Percentiles rank a stretch among this genome's conserved stretches.
These are phyloP conservation scores for Earliella scabrosa DNA, from an alignment of 1,284 basidiomycete genomes.

Conservation along the genomic window DNA sequence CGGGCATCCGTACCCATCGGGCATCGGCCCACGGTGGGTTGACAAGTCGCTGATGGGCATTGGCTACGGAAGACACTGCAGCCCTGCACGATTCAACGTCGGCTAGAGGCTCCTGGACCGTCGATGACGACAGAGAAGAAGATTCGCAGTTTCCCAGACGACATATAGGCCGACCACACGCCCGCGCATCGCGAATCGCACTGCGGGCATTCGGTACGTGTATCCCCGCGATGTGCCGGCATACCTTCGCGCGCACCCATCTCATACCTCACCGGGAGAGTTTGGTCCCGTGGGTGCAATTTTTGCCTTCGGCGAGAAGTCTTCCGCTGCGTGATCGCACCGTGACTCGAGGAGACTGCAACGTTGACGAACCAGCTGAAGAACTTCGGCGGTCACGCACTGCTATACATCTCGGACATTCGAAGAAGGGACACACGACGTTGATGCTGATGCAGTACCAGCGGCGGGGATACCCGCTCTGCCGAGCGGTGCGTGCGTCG, in stretches of 20 bases:
- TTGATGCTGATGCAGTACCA: neutral
- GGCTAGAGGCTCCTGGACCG: neutral
- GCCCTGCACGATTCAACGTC: slow-evolving; percentile 54
- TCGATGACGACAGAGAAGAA: slow-evolving; percentile 9
- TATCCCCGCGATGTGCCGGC: slow-evolving; percentile 85
- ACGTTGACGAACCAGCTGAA: no score
- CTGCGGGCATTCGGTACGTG: slow-evolving; percentile 48
- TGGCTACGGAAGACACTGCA: slow-evolving; percentile 77
- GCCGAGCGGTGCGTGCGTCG: slow-evolving; percentile 1
- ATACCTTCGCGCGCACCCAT: slow-evolving; percentile 82
- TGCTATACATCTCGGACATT: no score
- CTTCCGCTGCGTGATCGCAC: slow-evolving; percentile 68
- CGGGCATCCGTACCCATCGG: no score
- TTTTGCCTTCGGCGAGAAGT: slow-evolving; percentile 81
- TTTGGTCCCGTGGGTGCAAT: slow-evolving; percentile 39
- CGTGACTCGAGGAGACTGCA: no score
- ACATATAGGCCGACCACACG: neutral
- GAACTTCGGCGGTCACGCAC: no score
- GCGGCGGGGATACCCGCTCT: neutral
- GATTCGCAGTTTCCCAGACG: slow-evolving; percentile 3
- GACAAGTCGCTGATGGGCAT: no score
- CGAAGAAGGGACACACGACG: slow-evolving; percentile 77
- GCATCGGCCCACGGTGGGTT: slow-evolving; percentile 34
- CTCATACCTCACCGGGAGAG: slow-evolving; percentile 81
- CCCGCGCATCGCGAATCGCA: neutral